These are phyloP conservation scores for Dinochytrium kinnereticum DNA, from an alignment of 371 early-diverging fungal genomes.

Conservation along the genomic window DNA sequence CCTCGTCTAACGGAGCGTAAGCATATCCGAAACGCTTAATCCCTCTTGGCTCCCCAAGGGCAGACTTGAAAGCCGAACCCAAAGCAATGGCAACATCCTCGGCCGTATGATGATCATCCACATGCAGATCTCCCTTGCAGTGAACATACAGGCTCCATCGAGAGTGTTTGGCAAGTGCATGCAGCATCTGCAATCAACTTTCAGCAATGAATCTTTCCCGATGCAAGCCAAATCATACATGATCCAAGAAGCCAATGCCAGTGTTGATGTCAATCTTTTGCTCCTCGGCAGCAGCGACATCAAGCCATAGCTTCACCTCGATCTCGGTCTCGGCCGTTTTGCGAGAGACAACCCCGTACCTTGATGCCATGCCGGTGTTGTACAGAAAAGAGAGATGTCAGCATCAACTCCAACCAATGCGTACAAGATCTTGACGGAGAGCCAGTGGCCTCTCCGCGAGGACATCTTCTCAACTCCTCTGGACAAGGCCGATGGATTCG, in stretches of 20 bases:
- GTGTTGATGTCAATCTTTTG: slow-evolving; percentile 82
- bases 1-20: slow-evolving; percentile 94
- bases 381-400: no score
- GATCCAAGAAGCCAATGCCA: slow-evolving; percentile 97
- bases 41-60: slow-evolving; percentile 85
- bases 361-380: not conserved
- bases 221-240: slow-evolving; percentile 60
- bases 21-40: slow-evolving; percentile 95
- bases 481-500: not conserved
- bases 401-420: no score
- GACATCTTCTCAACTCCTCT: not conserved
- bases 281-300: slow-evolving; percentile 4
- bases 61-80: slow-evolving; percentile 90
- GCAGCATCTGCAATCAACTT: slow-evolving; percentile 74
- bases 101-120: slow-evolving; percentile 97
- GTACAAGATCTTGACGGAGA: slow-evolving; percentile 9
- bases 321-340: slow-evolving; percentile 96
- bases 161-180: slow-evolving; percentile 94
- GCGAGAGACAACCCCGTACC: slow-evolving; percentile 60
- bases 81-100: slow-evolving; percentile 95
- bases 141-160: slow-evolving; percentile 81
- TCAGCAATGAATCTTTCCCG: not conserved
- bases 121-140: slow-evolving; percentile 91
- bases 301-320: slow-evolving; percentile 65
- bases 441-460: not conserved